Base-by-base conservation (phyloP, 2,329 filamentous ascomycete genomes). In the Claviceps citrina region DNA sequence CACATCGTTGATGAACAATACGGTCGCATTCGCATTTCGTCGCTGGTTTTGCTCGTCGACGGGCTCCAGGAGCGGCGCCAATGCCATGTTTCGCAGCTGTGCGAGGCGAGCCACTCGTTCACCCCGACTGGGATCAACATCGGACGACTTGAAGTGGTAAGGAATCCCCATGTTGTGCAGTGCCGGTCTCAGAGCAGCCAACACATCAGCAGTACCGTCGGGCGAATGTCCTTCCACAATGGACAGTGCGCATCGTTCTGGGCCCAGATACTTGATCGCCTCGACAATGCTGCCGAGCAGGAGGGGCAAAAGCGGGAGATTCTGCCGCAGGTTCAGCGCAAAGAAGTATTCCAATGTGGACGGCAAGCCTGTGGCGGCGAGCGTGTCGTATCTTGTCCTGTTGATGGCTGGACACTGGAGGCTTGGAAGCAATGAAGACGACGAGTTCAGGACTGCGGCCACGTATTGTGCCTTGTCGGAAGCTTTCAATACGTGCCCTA, bases 1-100 rank as follows among this genome's bases (percentile, higher is more conserved):
- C 12, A 76, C 66, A 44, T 75, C 68, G 51, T 74, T 71, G 35
- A 75, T 49, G 44, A 73, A 73, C 10, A 73, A 38, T 3, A 74
- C 53, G 2, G 65, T 65, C 2, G 67, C 59, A 18, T 66, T 52
- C 5, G 34, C n/a, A 4, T 18, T 16, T 8, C 7, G 34, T 51
- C 51, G 3, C 51, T n/a, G n/a, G n/a, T 50, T 19, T 53, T 58
- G 0, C 30, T 42, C 1, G 46, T 12, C 43, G 3, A 47, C 13
- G 5, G 54, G 31, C 18, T 59, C 40, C 3, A 62, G 39, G 2
- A 74, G 54, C 0, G 71, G 71, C 8, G 60, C 48, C 2, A 76
- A 52, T 0, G 70, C 71, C 5, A 70, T 46, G 42, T 75, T 74
- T 5, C 72, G 65, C 1, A 76, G 60, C 41, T 60, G 48, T 12